Base-by-base conservation (phyloP, 1,284 basidiomycete genomes). In the Irpex lacteus region DNA sequence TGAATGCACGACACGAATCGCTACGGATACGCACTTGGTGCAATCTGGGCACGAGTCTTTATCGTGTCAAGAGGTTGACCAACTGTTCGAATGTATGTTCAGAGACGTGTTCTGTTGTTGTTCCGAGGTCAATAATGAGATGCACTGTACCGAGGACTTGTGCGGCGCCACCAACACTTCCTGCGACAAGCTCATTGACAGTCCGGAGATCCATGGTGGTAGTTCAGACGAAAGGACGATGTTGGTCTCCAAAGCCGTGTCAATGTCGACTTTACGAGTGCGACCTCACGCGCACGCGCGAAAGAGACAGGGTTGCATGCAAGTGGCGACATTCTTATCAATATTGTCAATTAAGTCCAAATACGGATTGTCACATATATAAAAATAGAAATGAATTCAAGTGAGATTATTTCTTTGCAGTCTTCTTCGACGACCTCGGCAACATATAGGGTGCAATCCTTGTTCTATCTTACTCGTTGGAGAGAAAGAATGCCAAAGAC, bases 1-100 rank as follows among this genome's bases (percentile, higher is more conserved):
- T 38, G 13, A 11, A 19, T 49, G 21, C 34, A 44, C 38, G 26
- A 62, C 34, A 13, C 54, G 68, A 62, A 60, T 56, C 54, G 66
- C 63, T 36, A 65, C 32, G 63, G 19, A 53, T 44, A 61, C 53
- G 56, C 72, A 91, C 91, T 86, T n/a, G 91, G 89, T 40, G 90
- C 88, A 70, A 87, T 86, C 74, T 92, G 90, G 18, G 90, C 90
- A 60, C 89, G 82, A 21, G 89, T 91, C 80, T 96, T 96, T 74
- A 97, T 79, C 0, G 94, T 96, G 75, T 97, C 95, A 26, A 95
- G 79, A 3, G 91, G 92, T 70, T 95, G 94, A 2, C 95, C 95
- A 40, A 94, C 89, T 66, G 38, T n/a, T 32, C 36, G 21, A 37
- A 56, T 4, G 60, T 19, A 34, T 19, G 54, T 58, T 44, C 34